Base-by-base conservation (phyloP, 331 rosid species). In the Phaseolus coccineus region DNA sequence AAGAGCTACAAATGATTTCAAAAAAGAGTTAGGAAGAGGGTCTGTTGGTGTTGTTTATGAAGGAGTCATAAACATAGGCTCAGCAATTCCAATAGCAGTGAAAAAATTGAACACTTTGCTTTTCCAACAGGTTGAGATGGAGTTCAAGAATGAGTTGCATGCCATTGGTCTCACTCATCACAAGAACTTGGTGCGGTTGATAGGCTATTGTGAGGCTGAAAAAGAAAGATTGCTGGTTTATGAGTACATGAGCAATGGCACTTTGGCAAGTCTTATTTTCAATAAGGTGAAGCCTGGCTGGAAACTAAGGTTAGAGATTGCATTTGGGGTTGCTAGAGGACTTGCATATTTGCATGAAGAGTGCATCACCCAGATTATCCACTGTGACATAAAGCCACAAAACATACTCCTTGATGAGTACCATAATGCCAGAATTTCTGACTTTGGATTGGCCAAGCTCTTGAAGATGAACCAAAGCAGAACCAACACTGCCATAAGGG, bases 331-430 rank as follows among this genome's bases (percentile, higher is more conserved):
- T 2, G 47, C 47, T 0, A 84, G 66, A 66, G 91, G 86, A 28
- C 83, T 89, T n/a, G 2, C 74, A 1, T 89, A 87, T 70, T 79
- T 89, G 19, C 91, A 87, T 53, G 91, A 87, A 46, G 88, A 89
- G 66, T 87, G 89, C 65, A 77, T 10, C 39, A 25, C 81, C 0
- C 82, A 77, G 19, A 87, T 81, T 22, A 83, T 85, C 50, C 89
- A 87, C 0, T 89, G 87, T 6, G 89, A 87, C 67, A 88, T 86
- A 71, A 88, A 88, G 80, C 89, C 89, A 33, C 87, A 88, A 4
- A 88, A 88, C 88, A 89, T 89, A 35, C 86, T 89, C 13, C 84
- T 85, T 3, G 85, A 90, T n/a, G 84, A 84, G 8, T 44, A 84
- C 71, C 27, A 61, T 48, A 74, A 73, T 25, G 81, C 85, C 19